Conservation (phyloP, 805 yeast genomes). For the Spencermartinsiella europaea region DNA sequence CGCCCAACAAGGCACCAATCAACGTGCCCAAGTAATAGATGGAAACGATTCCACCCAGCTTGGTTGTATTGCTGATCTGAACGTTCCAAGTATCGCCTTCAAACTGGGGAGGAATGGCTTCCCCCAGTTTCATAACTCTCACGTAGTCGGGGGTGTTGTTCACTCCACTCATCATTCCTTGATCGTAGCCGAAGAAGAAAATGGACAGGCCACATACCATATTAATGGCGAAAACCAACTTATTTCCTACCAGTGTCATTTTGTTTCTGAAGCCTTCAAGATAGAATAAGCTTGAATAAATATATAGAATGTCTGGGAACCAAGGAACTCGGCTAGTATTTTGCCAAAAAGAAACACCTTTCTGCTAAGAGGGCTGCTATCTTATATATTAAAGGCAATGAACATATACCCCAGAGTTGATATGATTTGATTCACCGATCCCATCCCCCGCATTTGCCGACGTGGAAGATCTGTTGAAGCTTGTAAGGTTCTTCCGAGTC, state of each 20-base stretch:
- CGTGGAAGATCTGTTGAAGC: too few species aligned
- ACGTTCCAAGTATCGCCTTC: constrained; percentile 16
- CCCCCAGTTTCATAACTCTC: constrained; percentile 23
- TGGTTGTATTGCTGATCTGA: constrained; percentile 24
- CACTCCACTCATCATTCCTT: constrained; percentile 40
- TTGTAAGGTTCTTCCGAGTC: too few species aligned
- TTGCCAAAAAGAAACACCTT: too few species aligned
- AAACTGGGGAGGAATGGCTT: constrained; percentile 17
- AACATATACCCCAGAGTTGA: too few species aligned
- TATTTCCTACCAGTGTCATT: constrained; percentile 10
- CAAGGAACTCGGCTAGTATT: too few species aligned
- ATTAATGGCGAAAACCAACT: constrained; percentile 11
- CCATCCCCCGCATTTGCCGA: too few species aligned
- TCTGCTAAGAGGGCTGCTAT: too few species aligned
- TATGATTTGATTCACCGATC: too few species aligned
- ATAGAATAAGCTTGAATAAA: too few species aligned
- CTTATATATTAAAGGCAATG: too few species aligned
- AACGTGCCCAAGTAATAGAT: constrained; percentile 33
- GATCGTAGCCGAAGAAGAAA: constrained; percentile 41
- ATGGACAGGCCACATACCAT: constrained; percentile 26
- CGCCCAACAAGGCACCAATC: constrained; percentile 54
- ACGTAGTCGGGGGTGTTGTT: constrained; percentile 31
- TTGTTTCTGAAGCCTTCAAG: background rate
- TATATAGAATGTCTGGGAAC: too few species aligned
- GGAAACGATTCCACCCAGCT: constrained; percentile 33